Percentiles rank a stretch among this genome's conserved stretches.
phyloP scores from a whole-genome alignment of 1,284 basidiomycete species.

The Acaromyces ingoldii region DNA sequence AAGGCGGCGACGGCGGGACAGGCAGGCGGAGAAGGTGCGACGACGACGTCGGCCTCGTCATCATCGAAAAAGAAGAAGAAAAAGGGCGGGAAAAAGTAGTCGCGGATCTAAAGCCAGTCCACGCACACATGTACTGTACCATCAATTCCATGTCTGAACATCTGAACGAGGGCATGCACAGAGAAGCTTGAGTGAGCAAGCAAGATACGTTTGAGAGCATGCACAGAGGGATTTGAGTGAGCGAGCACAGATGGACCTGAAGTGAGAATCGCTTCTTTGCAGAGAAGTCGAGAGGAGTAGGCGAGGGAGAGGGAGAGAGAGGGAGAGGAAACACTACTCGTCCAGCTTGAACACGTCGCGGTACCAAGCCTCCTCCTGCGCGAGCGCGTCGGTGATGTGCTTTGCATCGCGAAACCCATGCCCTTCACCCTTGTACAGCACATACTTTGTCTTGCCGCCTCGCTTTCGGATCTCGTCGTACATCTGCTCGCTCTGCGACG shows the following conservation, averaged over 20 bases:
- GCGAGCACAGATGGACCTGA: no score
- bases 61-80: constrained; percentile 12
- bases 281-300: no score
- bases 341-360: constrained; percentile 5
- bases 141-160: background rate
- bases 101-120: background rate
- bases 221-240: no score
- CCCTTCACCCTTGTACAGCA: constrained; percentile 34
- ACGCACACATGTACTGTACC: background rate
- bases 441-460: constrained; percentile 21
- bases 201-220: no score
- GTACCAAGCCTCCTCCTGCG: constrained; percentile 16
- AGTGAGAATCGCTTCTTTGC: no score
- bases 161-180: background rate
- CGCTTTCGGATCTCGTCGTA: constrained; percentile 15
- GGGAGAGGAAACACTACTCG: no score
- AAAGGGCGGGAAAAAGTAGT: constrained; percentile 12
- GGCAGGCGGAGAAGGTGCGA: background rate
- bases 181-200: no score
- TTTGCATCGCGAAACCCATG: constrained; percentile 22
- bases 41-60: background rate
- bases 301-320: no score
- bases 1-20: background rate
- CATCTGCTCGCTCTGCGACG: constrained; percentile 57
- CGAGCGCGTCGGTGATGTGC: constrained; percentile 10